These are phyloP conservation scores for Nothopassalora personata DNA, from an alignment of 2,329 filamentous ascomycete species.

Conservation along the genomic window DNA sequence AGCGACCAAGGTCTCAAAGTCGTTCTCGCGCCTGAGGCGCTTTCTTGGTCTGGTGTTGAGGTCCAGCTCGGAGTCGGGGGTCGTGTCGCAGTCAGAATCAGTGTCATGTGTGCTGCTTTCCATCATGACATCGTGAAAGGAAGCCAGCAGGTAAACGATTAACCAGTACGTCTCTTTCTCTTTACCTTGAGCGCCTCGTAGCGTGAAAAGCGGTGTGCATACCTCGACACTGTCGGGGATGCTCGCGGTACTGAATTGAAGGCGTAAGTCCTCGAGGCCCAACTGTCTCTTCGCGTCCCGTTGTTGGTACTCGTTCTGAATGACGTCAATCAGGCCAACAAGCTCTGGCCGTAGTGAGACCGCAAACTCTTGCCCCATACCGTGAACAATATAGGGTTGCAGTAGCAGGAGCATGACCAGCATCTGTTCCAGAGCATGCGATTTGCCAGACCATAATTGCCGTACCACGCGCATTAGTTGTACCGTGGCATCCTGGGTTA, in stretches of 20 bases:
- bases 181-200: constrained; percentile 28
- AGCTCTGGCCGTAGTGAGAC: constrained; percentile 39
- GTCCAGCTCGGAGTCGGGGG: constrained; percentile 12
- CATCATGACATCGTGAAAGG: constrained; percentile 24
- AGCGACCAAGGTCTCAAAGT: constrained; percentile 38
- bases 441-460: constrained; percentile 58
- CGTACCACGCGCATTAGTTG: constrained; percentile 66
- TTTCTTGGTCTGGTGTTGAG: constrained; percentile 29
- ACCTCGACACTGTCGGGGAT: constrained; percentile 7
- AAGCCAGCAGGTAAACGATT: constrained; percentile 37
- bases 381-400: constrained; percentile 36
- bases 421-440: constrained; percentile 65
- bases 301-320: constrained; percentile 76
- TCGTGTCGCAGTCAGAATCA: neutral
- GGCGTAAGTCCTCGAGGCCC: constrained; percentile 68
- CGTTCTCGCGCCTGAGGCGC: constrained; percentile 34
- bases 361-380: constrained; percentile 24
- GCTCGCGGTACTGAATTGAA: constrained; percentile 26
- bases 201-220: constrained; percentile 13
- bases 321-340: constrained; percentile 60
- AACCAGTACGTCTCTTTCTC: constrained; percentile 33
- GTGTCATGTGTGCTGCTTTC: constrained; percentile 1
- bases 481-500: constrained; percentile 56
- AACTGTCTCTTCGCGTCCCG: constrained; percentile 56
- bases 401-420: constrained; percentile 65